Conservation (phyloP, 352 stramenopile species). For the Detonula confervacea region DNA sequence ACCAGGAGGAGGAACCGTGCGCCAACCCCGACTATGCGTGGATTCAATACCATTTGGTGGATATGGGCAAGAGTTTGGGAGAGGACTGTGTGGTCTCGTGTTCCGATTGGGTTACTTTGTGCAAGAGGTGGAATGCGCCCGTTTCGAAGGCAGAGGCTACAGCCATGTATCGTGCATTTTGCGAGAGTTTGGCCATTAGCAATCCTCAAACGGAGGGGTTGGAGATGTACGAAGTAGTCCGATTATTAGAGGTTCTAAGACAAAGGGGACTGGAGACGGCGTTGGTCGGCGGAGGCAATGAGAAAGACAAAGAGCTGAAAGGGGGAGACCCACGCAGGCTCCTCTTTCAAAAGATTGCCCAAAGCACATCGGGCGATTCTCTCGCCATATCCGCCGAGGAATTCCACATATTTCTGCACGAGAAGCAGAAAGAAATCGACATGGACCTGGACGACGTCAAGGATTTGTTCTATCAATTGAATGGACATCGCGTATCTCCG, state of each 20-base stretch:
- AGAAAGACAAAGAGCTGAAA: constrained; percentile 23
- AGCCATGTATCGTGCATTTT: constrained; percentile 26
- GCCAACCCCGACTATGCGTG: constrained; percentile 46
- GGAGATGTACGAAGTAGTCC: constrained; percentile 33
- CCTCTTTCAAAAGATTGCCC: constrained; percentile 48
- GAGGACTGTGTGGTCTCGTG: constrained; percentile 33
- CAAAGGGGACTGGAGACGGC: constrained; percentile 7
- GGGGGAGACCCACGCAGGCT: constrained; percentile 42
- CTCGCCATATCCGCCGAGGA: constrained; percentile 54
- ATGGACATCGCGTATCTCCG: constrained; percentile 50
- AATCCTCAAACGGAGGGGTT: constrained; percentile 23
- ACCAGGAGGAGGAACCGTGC: constrained; percentile 41
- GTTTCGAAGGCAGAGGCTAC: constrained; percentile 33
- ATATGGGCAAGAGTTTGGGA: constrained; percentile 61
- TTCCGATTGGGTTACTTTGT: constrained; percentile 56
- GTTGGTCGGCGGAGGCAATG: background rate
- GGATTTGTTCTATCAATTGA: constrained; percentile 63
- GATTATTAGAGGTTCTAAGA: constrained; percentile 34
- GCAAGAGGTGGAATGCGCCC: constrained; percentile 45
- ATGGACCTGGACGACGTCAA: constrained; percentile 60
- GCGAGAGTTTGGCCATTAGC: constrained; percentile 22
- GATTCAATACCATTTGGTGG: constrained; percentile 68
- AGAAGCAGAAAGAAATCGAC: constrained; percentile 69
- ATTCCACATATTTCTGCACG: constrained; percentile 69
- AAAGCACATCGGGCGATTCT: constrained; percentile 15